Evolutionary conservation across 2,329 filamentous ascomycete genomes (phyloP), one percentile per base, ranked within the genome.

Genomic region (Aspergillus flavus): DNA sequence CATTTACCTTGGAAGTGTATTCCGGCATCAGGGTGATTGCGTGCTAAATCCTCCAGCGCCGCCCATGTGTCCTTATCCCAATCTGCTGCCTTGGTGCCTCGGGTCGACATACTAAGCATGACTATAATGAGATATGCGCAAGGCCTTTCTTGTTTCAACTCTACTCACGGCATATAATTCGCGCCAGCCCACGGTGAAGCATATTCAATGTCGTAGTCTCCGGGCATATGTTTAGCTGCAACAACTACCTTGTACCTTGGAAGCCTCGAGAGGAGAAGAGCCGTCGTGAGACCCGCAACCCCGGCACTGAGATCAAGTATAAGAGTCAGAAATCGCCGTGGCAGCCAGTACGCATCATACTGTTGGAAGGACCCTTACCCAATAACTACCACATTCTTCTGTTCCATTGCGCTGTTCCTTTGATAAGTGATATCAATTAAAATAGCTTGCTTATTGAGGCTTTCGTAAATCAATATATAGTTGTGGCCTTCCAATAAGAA

Each of bases 161-260:
- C 4, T n/a, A 82, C 87, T 66, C 67, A 91, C 88, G 90, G 92
- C 61, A 90, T 76, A 70, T 87, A 88, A 73, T 94, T 94, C 57
- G 92, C 92, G 5, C 92, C 92, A 1, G 92, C 93, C 90, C 91
- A 95, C 0, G 92, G 92, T 2, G 91, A 95, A 0, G 91, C 89
- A 75, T 96, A 97, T 81, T 95, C 90, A 68, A 93, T 89, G 68
- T 94, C 90, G 76, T 93, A 94, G 80, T 97, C 93, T 36, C 93
- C 93, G 0, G 93, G 93, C 90, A 96, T 94, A 75, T 95, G 90
- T 73, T 94, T 95, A 3, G 91, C 90, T 36, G 91, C 82, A 28
- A 95, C 81, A 0, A 90, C 91, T 66, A 95, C 78, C 19, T 81
- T 79, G 67, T 87, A 82, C 4, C 75, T 70, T 6, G 79, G 73